Conservation (phyloP, 768 basidiomycete genomes). For the Strobilomyces dryophilus region DNA sequence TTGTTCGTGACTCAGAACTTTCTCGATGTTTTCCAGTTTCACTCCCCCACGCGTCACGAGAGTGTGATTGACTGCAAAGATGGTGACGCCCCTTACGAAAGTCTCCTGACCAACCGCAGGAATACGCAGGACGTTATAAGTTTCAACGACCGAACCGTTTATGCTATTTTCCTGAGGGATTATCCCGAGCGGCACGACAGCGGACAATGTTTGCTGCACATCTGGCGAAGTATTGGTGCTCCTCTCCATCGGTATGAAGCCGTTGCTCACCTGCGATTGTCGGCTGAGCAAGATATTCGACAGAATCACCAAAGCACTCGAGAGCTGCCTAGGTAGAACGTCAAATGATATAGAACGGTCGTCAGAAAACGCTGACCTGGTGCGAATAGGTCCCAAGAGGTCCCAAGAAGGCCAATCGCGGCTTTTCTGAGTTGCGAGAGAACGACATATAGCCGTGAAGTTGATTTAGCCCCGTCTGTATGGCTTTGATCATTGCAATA, state of each 20-base stretch:
- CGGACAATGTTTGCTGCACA: constrained; percentile 51
- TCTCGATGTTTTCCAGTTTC: constrained; percentile 48
- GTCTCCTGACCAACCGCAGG: constrained; percentile 34
- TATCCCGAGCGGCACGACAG: constrained; percentile 47
- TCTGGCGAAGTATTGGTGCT: constrained; percentile 36
- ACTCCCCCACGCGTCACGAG: constrained; percentile 61
- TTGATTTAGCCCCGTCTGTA: constrained; percentile 4
- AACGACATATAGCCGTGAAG: constrained; percentile 9
- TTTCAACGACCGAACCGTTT: constrained; percentile 70
- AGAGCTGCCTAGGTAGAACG: constrained; percentile 38
- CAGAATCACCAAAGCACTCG: constrained; percentile 42
- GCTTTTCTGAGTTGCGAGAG: constrained; percentile 10
- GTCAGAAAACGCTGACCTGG: constrained; percentile 36
- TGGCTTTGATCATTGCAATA: background rate
- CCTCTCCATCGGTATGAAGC: background rate
- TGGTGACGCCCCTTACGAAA: constrained; percentile 58
- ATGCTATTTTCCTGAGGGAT: constrained; percentile 80
- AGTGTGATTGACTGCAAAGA: constrained; percentile 63
- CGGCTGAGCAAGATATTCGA: constrained; percentile 38
- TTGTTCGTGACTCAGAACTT: constrained; percentile 77
- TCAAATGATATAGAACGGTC: constrained; percentile 20
- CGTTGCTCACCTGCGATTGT: constrained; percentile 40
- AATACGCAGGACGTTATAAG: constrained; percentile 61
- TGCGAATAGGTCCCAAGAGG: constrained; percentile 73
- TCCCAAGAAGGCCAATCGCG: constrained; percentile 53